Evolutionary conservation across 2,329 filamentous ascomycete genomes (phyloP).

Genomic region (Fusarium sterilihyphosum): DNA sequence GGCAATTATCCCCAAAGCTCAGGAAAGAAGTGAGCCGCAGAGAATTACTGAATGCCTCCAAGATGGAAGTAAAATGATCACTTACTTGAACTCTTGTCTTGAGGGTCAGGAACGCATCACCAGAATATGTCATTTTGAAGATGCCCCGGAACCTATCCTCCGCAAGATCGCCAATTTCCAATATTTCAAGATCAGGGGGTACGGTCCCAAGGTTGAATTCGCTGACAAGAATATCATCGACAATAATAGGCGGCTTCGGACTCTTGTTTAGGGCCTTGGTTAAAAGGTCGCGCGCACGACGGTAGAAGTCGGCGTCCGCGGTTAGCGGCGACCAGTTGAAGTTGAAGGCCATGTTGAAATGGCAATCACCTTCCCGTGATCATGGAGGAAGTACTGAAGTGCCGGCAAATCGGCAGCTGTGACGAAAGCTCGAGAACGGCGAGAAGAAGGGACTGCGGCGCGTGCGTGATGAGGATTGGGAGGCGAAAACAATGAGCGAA

Average conservation of each 20-base stretch:
- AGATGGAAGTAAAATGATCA: conserved; percentile 28
- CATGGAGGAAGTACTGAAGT: conserved; percentile 45
- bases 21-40: neutral
- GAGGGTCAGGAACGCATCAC: conserved; percentile 93
- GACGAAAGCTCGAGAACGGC: conserved; percentile 20
- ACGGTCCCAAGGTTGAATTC: conserved; percentile 96
- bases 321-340: conserved; percentile 99
- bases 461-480: conserved; percentile 24
- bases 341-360: conserved; percentile 94
- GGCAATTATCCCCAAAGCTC: conserved; percentile 3
- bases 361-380: conserved; percentile 50
- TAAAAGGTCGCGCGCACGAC: conserved; percentile 90
- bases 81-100: conserved; percentile 92
- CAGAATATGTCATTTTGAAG: conserved; percentile 98
- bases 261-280: conserved; percentile 97
- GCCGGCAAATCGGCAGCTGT: conserved; percentile 39
- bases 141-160: conserved; percentile 98
- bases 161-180: conserved; percentile 96
- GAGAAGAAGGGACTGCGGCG: conserved; percentile 18
- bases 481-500: conserved; percentile 27
- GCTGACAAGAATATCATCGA: conserved; percentile 98
- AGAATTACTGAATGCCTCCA: neutral
- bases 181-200: conserved; percentile 92
- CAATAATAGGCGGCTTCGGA: conserved; percentile 97
- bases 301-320: conserved; percentile 91